Evolutionary conservation across 129 eudicot genomes (phyloP), one percentile per base, ranked within the genome.

Genomic region (Flaveria trinervia): DNA sequence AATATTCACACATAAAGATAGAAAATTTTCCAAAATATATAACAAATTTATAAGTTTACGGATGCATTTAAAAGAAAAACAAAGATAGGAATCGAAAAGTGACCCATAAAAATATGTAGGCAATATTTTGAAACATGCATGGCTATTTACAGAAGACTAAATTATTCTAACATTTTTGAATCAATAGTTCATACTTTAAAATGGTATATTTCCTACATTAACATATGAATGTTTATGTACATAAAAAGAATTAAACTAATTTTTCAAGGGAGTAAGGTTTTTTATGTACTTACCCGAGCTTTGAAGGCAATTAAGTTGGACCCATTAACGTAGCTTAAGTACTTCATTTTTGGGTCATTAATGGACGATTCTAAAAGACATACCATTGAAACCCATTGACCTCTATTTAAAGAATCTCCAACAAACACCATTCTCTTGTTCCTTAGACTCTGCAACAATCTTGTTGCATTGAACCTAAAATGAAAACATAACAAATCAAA

Each of bases 341-440:
- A 76, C 80, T 89, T 89, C 60, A 75, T 86, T 3, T 79, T 73
- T 20, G 93, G 79, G 69, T 56, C 62, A 17, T 85, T 73, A 73
- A 92, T 84, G 8, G 82, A 60, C 67, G 90, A 65, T 55, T 89
- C 90, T 20, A 89, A 74, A 14, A 92, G 76, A 78, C 97, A 92
- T 41, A 92, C 90, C 97, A 92, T 89, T 15, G 97, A 92, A n/a
- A 87, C 88, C 97, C 97, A 92, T 79, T 92, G 97, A 8, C 89
- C 89, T 74, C 97, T 87, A 80, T 89, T 92, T 65, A 92, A 30
- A 10, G 97, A 92, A 84, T 92, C 97, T 7, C 97, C 97, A 23
- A 92, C 96, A 69, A 83, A 92, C 50, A 91, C 88, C 71, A 91
- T 80, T 71, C 95, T 86, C 69, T 86, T 91, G 78, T 87, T 85